These are phyloP conservation scores for Rasamsonia emersonii DNA, from an alignment of 2,329 filamentous ascomycete species.

Conservation along the genomic window DNA sequence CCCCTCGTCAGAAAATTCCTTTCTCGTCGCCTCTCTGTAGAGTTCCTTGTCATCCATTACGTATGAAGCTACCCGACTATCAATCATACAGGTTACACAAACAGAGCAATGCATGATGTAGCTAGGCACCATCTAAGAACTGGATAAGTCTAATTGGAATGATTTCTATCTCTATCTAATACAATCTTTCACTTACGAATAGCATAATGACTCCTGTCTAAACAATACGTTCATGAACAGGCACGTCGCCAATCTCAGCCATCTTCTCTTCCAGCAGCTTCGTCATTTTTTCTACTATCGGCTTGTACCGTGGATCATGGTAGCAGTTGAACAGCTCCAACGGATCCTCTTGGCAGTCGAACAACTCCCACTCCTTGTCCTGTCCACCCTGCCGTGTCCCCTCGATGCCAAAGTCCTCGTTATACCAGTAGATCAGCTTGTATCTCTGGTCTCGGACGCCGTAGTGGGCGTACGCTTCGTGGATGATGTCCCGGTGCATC, in stretches of 20 bases:
- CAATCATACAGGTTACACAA: no score
- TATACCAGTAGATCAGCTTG: conserved; percentile 52
- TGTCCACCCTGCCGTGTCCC: conserved; percentile 35
- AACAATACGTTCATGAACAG: conserved; percentile 1
- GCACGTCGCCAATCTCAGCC: conserved; percentile 43
- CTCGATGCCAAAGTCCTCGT: conserved; percentile 39
- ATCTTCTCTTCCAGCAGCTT: conserved; percentile 41
- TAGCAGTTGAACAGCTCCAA: conserved; percentile 44
- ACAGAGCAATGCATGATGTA: no score
- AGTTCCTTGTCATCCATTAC: no score
- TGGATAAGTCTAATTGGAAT: no score
- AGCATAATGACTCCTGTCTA: no score
- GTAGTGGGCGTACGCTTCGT: conserved; percentile 45
- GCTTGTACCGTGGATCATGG: conserved; percentile 26
- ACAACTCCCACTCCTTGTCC: conserved; percentile 47
- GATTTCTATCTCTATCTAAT: no score
- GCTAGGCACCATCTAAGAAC: no score
- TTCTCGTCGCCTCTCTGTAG: no score
- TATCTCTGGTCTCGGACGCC: conserved; percentile 44
- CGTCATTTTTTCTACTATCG: conserved; percentile 35
- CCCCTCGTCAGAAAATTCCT: no score
- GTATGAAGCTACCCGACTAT: no score
- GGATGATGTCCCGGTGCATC: conserved; percentile 47
- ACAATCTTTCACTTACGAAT: no score
- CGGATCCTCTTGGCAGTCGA: conserved; percentile 44